A percentile compares a stretch with the other conserved stretches of the same genome.
Evolutionary conservation across 805 yeast species (phyloP).

Genomic region (baker's yeast (Saccharomyces cerevisiae)): DNA sequence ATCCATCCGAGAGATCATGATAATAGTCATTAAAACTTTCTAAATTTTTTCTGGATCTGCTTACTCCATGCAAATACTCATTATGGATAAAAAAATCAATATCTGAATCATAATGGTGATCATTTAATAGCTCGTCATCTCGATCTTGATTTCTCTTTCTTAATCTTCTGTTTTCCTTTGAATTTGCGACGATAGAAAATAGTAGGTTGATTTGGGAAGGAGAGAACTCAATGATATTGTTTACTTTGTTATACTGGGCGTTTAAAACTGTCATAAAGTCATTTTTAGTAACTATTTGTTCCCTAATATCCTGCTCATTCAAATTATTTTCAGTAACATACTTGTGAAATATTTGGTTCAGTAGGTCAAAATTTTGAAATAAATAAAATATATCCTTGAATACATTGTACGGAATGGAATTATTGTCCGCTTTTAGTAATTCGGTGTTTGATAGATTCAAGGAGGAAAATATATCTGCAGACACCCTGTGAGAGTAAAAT

Average conservation of each 20-base stretch:
- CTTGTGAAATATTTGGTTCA: slow-evolving; percentile 33
- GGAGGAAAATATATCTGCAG: slow-evolving; percentile 30
- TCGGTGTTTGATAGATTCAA: slow-evolving; percentile 26
- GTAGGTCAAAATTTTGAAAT: slow-evolving; percentile 34
- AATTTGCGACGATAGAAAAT: slow-evolving; percentile 32
- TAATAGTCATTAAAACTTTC: slow-evolving; percentile 24
- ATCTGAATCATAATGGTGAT: slow-evolving; percentile 21
- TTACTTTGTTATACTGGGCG: slow-evolving; percentile 34
- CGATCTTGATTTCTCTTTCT: slow-evolving; percentile 7
- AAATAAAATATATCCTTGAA: slow-evolving; percentile 34
- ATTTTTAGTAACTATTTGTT: slow-evolving; percentile 30
- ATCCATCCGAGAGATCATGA: slow-evolving; percentile 18
- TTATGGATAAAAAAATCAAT: slow-evolving; percentile 25
- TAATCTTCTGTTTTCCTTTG: slow-evolving; percentile 22
- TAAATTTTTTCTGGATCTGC: slow-evolving; percentile 12
- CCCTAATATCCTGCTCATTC: slow-evolving; percentile 23
- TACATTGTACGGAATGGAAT: slow-evolving; percentile 30
- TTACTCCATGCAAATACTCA: slow-evolving; percentile 21
- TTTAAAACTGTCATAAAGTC: slow-evolving; percentile 31
- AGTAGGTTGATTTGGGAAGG: slow-evolving; percentile 35
- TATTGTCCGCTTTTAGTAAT: slow-evolving; percentile 24
- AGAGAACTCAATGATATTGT: slow-evolving; percentile 34
- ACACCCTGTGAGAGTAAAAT: slow-evolving; percentile 34
- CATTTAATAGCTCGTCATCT: not conserved
- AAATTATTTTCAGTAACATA: slow-evolving; percentile 27